Base-by-base conservation (phyloP, 73 alveolate species). In the Paramecium octaurelia region DNA sequence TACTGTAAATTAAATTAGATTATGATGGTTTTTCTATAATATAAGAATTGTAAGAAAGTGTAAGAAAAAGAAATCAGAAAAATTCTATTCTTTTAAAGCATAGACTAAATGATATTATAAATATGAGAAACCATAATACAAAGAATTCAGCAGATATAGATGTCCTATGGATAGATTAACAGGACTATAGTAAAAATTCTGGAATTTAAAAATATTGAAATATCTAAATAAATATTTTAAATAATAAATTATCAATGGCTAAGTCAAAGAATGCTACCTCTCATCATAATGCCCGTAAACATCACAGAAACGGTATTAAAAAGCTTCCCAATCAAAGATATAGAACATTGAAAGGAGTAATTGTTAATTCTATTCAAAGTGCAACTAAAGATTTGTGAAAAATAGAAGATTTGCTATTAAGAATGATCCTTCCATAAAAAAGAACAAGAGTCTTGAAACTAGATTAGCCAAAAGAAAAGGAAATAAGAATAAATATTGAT, bases 401-500 rank as follows among this genome's bases (percentile, higher is more conserved):
- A 89, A 89, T 64, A 89, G 94, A 89, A 89, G 94, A 89, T 46
- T 64, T 59, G 94, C 94, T 29, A 89, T 89, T 46, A 89, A 89
- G 84, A 89, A 89, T 44, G 94, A 89, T 70, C 94, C 94, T 76
- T 43, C 92, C 84, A 89, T 89, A 36, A 89, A 89, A 83, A 89
- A 89, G 94, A 89, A 73, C 48, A 89, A 89, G 84, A 70, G 69
- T 57, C 40, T 89, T 42, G 83, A 89, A 89, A 24, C 20, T 23
- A 89, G 88, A 83, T 73, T 60, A 44, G 92, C 76, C 42, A 83
- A 23, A 46, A 87, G 69, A 57, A 87, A 87, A 27, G 84, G 50
- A 27, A 64, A 64, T 2, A 64, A 64, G 6, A 64, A 64, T 34
- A 64, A 11, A n/a, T 11, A 54, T n/a, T 54, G 69, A 54, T 54